Percentiles rank a stretch among this genome's conserved stretches.
Conservation (phyloP, 2,329 filamentous ascomycete genomes). For the Nothophaeocryptopus gaeumannii region DNA sequence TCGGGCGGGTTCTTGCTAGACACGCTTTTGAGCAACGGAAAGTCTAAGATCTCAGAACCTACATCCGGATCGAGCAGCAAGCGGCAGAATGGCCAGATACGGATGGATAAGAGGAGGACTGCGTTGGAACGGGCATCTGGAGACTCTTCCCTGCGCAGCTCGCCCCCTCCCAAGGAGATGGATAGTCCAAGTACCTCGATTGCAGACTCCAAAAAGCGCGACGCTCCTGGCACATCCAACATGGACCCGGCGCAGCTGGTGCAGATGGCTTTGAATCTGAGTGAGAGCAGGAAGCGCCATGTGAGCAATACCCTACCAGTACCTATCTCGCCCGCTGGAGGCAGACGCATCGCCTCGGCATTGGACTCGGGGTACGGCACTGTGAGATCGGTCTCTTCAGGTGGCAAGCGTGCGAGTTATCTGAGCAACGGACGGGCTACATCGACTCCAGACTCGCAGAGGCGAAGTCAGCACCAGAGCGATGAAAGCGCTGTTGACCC, state of each 20-base stretch:
- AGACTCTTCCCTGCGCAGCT: slow-evolving; percentile 29
- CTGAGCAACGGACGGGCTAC: slow-evolving; percentile 9
- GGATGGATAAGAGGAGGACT: slow-evolving; percentile 20
- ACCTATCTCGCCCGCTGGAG: slow-evolving; percentile 49
- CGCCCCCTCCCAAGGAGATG: slow-evolving; percentile 29
- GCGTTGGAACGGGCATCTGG: slow-evolving; percentile 19
- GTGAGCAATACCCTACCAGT: slow-evolving; percentile 56
- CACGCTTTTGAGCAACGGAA: slow-evolving; percentile 26
- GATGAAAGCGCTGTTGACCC: slow-evolving; percentile 6
- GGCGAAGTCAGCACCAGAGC: slow-evolving; percentile 9
- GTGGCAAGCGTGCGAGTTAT: slow-evolving; percentile 10
- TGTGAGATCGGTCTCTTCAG: slow-evolving; percentile 55
- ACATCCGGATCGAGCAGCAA: slow-evolving; percentile 20
- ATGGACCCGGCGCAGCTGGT: slow-evolving; percentile 86
- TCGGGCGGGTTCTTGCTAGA: slow-evolving; percentile 42
- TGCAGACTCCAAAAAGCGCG: slow-evolving; percentile 6
- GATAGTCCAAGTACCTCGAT: slow-evolving; percentile 14
- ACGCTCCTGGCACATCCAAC: slow-evolving; percentile 45
- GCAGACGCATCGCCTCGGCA: slow-evolving; percentile 48
- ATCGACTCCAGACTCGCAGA: slow-evolving; percentile 9
- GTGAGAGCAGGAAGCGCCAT: slow-evolving; percentile 70
- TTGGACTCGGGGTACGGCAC: slow-evolving; percentile 30
- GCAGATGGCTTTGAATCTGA: slow-evolving; percentile 84
- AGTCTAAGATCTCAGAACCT: slow-evolving; percentile 5
- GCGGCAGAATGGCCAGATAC: slow-evolving; percentile 21